Conservation (phyloP, 2,329 filamentous ascomycete genomes). For the Penicillium sp. region DNA sequence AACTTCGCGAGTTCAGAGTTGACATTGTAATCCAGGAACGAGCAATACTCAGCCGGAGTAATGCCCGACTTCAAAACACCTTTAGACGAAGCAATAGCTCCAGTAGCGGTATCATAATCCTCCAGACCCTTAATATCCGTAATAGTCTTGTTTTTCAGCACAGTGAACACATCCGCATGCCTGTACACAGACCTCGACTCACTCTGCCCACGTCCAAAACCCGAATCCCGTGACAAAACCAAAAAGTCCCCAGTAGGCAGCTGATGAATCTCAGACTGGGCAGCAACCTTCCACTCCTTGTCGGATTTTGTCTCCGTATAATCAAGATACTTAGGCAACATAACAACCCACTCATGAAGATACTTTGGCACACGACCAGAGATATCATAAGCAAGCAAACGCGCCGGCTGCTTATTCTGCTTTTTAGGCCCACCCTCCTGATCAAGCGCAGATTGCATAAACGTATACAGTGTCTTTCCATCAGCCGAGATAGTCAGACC, state of each 20-base stretch:
- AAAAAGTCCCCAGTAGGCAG: conserved; percentile 66
- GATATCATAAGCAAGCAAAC: conserved; percentile 67
- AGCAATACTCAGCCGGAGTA: conserved; percentile 62
- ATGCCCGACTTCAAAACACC: conserved; percentile 59
- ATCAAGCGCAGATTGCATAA: conserved; percentile 66
- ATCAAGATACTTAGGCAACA: conserved; percentile 61
- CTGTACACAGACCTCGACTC: conserved; percentile 61
- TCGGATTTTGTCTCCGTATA: conserved; percentile 50
- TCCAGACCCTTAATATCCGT: conserved; percentile 59
- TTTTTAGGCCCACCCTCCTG: conserved; percentile 62
- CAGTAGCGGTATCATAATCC: conserved; percentile 38
- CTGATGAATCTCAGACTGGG: conserved; percentile 69
- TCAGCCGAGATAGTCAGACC: conserved; percentile 64
- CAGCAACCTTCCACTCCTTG: conserved; percentile 57
- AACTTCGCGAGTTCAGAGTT: conserved; percentile 66
- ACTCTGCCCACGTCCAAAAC: conserved; percentile 59
- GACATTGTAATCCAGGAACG: conserved; percentile 69
- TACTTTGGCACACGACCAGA: conserved; percentile 48
- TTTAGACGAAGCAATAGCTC: conserved; percentile 48
- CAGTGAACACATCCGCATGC: conserved; percentile 69
- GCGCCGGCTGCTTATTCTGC: conserved; percentile 57
- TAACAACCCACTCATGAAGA: conserved; percentile 65
- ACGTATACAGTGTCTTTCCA: conserved; percentile 63
- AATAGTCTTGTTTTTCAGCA: conserved; percentile 48
- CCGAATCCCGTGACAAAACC: conserved; percentile 64